A percentile compares a stretch with the other conserved stretches of the same genome.
These are phyloP conservation scores for Darksidea phi DNA, from an alignment of 495 filamentous ascomycete species.

Conservation along the genomic window DNA sequence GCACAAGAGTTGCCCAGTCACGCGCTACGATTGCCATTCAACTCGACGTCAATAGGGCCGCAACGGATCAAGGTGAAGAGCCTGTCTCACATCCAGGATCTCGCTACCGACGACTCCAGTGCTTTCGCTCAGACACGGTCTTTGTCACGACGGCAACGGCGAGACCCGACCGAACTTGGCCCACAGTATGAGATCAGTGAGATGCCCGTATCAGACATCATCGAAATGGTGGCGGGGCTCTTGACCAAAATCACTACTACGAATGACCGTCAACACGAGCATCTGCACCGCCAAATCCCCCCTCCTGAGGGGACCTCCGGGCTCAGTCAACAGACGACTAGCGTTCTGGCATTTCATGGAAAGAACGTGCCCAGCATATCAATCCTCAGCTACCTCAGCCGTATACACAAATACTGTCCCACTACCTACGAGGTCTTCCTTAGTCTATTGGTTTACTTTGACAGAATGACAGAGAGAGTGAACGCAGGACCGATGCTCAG, in stretches of 20 bases:
- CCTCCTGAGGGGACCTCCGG: conserved; percentile 61
- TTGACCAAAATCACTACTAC: conserved; percentile 97
- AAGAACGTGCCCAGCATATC: conserved; percentile 98
- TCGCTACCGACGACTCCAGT: conserved; percentile 68
- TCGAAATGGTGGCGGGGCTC: conserved; percentile 99
- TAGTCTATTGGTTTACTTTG: conserved; percentile 94
- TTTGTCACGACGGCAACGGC: conserved; percentile 41
- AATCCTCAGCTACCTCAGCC: conserved; percentile 90
- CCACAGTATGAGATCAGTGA: conserved; percentile 90
- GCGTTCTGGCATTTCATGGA: conserved; percentile 97
- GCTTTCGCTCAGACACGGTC: conserved; percentile 45
- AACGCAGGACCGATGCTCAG: conserved; percentile 65
- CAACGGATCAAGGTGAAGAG: conserved; percentile 78
- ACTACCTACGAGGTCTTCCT: conserved; percentile 99
- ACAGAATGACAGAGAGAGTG: conserved; percentile 96
- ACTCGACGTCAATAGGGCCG: conserved; percentile 62
- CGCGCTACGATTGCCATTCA: conserved; percentile 46
- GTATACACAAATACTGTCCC: conserved; percentile 98
- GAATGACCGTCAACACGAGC: conserved; percentile 91
- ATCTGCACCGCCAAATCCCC: conserved; percentile 68
- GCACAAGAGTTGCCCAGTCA: conserved; percentile 56
- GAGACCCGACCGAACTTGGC: conserved; percentile 48
- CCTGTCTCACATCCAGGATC: conserved; percentile 84
- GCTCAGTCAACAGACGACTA: conserved; percentile 77
- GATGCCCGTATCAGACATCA: conserved; percentile 97